Percentiles rank a stretch among this genome's conserved stretches.
Conservation (phyloP, 495 filamentous ascomycete species). For the Xylaria sp. region DNA sequence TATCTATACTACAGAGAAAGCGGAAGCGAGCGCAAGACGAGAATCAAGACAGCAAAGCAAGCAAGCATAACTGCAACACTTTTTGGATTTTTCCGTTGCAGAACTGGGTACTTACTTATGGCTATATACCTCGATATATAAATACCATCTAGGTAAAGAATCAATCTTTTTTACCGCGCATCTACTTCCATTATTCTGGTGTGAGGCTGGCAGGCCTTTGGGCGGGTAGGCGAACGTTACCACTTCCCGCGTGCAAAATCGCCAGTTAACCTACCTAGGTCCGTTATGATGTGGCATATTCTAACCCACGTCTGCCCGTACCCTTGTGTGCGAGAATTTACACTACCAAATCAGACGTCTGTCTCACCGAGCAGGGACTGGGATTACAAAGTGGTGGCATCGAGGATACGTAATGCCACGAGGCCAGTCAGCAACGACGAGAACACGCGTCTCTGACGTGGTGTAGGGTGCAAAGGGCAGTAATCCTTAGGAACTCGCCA, state of each 20-base stretch:
- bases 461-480: background rate
- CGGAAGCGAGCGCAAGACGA: background rate
- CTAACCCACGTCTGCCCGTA: background rate
- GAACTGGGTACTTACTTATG: background rate
- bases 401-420: background rate
- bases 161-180: background rate
- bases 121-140: conserved; percentile 3
- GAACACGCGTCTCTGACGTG: conserved; percentile 10
- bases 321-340: background rate
- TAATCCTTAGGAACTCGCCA: background rate
- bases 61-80: background rate
- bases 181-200: background rate
- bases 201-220: too few relatives aligned
- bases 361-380: background rate
- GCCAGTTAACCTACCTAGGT: too few relatives aligned
- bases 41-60: background rate
- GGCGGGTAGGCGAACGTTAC: background rate
- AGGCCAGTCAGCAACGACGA: background rate
- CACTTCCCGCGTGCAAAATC: background rate
- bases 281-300: background rate
- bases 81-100: background rate
- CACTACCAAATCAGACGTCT: too few relatives aligned
- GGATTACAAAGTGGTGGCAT: background rate
- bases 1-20: too few relatives aligned
- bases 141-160: background rate